A percentile compares a stretch with the other conserved stretches of the same genome.
Conservation (phyloP, 345 rosid species). For the Pelargonium nanum region DNA sequence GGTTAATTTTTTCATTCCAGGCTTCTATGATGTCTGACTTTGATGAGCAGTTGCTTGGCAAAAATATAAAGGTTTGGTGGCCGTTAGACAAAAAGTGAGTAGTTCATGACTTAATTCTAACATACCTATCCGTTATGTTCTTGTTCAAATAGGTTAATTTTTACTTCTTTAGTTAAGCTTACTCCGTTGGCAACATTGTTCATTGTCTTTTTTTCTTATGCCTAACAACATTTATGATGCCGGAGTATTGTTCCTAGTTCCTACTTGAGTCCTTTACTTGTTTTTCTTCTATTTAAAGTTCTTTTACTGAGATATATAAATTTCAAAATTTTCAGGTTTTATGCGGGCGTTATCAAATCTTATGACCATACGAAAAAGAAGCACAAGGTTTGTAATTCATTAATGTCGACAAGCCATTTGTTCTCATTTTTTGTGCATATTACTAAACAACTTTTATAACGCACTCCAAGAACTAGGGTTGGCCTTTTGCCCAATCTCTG, state of each 20-base stretch:
- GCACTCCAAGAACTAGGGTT: no score
- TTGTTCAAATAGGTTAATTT: not conserved
- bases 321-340: conserved; percentile 35
- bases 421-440: not conserved
- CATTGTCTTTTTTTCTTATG: no score
- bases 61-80: conserved; percentile 63
- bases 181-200: no score
- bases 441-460: no score
- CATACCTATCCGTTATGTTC: not conserved
- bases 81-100: conserved; percentile 55
- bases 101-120: conserved; percentile 2
- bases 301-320: not conserved
- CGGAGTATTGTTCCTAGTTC: no score
- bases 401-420: conserved; percentile 2
- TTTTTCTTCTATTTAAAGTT: not conserved
- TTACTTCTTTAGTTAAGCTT: no score
- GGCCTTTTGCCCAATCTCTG: no score
- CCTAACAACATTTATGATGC: no score
- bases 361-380: conserved; percentile 32
- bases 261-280: no score
- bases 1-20: conserved; percentile 14
- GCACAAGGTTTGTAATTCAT: conserved; percentile 44
- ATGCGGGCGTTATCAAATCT: conserved; percentile 48
- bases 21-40: conserved; percentile 18
- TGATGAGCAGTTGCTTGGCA: conserved; percentile 37